Base-by-base conservation (phyloP, 352 stramenopile species). In the Thalassiosira delicatula region DNA sequence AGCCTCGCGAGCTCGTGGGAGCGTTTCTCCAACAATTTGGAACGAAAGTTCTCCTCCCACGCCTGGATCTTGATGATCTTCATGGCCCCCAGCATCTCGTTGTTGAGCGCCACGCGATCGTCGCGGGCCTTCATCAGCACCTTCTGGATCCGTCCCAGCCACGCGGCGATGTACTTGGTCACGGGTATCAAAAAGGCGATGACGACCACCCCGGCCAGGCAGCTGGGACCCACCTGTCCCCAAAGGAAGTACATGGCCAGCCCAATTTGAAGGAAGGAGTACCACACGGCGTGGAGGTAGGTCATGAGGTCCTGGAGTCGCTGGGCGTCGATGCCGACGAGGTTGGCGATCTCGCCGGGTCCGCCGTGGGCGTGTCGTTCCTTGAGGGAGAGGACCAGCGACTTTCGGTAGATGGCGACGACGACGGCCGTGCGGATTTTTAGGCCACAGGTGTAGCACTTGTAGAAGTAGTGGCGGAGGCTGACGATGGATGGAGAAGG, bases 51-150 rank as follows among this genome's bases (percentile, higher is more conserved):
- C 57, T 84, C 73, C 82, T 98, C 95, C 95, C 95, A 98, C 11
- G 95, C 95, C 85, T 98, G 96, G 65, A 98, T 94, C 80, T 98
- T 98, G 81, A 98, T 96, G 66, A 97, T 96, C 59, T 95, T 91
- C 80, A 98, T 97, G 11, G 95, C 96, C 23, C 94, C 84, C 3
- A 98, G 89, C 21, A 96, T 93, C 86, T 98, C 96, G 68, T 96
- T 97, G n/a, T 96, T 96, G 67, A 97, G 92, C 72, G 97, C 96
- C 19, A 98, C 94, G 19, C 96, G 92, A 21, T 95, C 88, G 79
- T 96, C 93, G 3, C 84, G 92, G 61, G 92, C 89, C 66, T 91
- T 92, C 12, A 95, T 70, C 0, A 92, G 88, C 44, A 86, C 85
- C 3, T 79, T 54, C 21, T 88, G 79, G 76, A 92, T 90, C 53